phyloP scores from a whole-genome alignment of 257 asterid genomes.

The Cynanchum wilfordii region DNA sequence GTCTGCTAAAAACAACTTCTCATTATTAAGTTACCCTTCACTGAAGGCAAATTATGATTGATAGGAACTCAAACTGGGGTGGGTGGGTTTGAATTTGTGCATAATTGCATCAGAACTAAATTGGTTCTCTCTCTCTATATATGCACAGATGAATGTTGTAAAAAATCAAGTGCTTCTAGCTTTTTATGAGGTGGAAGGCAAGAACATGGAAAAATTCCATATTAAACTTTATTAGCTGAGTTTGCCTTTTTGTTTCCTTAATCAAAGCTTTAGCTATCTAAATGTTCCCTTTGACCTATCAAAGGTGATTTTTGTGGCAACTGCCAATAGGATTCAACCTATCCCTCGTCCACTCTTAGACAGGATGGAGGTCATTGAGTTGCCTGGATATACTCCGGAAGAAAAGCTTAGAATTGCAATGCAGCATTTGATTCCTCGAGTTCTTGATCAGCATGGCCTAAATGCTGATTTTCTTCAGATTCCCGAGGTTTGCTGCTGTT shows the following conservation, averaged over 20 bases:
- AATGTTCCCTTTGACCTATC: constrained; percentile 97
- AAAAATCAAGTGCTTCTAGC: background rate
- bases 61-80: background rate
- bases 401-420: constrained; percentile 91
- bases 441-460: constrained; percentile 96
- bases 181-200: constrained; percentile 1
- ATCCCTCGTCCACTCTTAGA: constrained; percentile 92
- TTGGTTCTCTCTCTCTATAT: background rate
- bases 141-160: background rate
- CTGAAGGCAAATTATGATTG: background rate
- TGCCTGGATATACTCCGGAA: constrained; percentile 99
- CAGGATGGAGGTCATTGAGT: constrained; percentile 98
- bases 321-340: constrained; percentile 92
- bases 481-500: constrained; percentile 62
- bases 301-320: constrained; percentile 94
- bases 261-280: constrained; percentile 65
- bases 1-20: background rate
- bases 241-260: constrained; percentile 44
- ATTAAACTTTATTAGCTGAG: background rate
- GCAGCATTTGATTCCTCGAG: constrained; percentile 88
- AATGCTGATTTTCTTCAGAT: constrained; percentile 80
- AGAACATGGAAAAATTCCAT: background rate
- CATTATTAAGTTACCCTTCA: background rate
- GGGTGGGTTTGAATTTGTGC: background rate
- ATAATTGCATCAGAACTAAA: background rate